A percentile compares a stretch with the other conserved stretches of the same genome.
Evolutionary conservation across 1,139 yeast genomes (phyloP).

Genomic region (Debaryomyces sp.): DNA sequence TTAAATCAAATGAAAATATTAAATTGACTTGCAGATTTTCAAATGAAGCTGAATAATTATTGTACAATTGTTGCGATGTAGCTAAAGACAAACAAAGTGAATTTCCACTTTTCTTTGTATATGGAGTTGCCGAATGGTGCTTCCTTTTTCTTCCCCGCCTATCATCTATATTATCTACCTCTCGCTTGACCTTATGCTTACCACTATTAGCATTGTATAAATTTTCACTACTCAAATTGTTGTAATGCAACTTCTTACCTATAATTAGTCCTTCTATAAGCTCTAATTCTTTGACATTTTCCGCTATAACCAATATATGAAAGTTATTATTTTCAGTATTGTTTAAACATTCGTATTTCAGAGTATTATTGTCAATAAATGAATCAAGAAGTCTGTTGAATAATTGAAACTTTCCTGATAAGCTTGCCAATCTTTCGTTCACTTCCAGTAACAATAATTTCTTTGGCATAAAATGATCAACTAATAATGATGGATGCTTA

Average conservation of each 20-base stretch:
- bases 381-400: constrained; percentile 54
- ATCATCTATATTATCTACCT: constrained; percentile 5
- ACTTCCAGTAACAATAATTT: constrained; percentile 66
- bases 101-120: constrained; percentile 3
- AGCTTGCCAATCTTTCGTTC: constrained; percentile 51
- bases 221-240: constrained; percentile 62
- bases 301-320: constrained; percentile 58
- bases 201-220: constrained; percentile 47
- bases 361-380: constrained; percentile 19
- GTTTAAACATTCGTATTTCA: constrained; percentile 12
- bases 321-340: not conserved
- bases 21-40: constrained; percentile 36
- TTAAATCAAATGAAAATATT: constrained; percentile 62
- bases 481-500: constrained; percentile 69
- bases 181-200: constrained; percentile 11
- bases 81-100: constrained; percentile 32
- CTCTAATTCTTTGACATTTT: constrained; percentile 67
- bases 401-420: constrained; percentile 61
- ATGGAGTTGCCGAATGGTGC: constrained; percentile 5
- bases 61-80: constrained; percentile 44
- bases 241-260: constrained; percentile 60
- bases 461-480: constrained; percentile 75
- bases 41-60: constrained; percentile 35
- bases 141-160: constrained; percentile 14
- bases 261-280: constrained; percentile 66